Evolutionary conservation across 306 rosid species (phyloP).

Genomic region (Cercis canadensis): DNA sequence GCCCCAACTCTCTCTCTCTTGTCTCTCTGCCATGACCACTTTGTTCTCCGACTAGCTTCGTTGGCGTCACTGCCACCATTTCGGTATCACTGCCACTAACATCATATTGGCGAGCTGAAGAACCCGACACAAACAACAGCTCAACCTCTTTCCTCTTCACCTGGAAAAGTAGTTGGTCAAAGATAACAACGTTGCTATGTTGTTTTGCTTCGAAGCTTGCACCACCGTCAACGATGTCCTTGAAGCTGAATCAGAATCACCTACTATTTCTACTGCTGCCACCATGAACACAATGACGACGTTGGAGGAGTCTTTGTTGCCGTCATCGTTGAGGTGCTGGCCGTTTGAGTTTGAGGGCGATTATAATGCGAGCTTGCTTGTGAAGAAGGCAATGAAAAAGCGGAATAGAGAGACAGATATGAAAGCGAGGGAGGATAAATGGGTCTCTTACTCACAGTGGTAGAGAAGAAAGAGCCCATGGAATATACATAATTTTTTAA

Average conservation of each 20-base stretch:
- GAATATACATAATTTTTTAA: too few species aligned
- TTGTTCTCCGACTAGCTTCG: too few species aligned
- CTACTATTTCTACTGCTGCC: conserved; percentile 26
- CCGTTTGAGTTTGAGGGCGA: background rate
- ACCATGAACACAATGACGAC: conserved; percentile 24
- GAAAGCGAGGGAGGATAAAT: conserved; percentile 64
- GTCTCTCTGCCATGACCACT: too few species aligned
- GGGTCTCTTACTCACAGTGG: conserved; percentile 93
- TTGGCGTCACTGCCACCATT: too few species aligned
- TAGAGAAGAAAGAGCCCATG: conserved; percentile 57
- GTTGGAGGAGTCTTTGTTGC: conserved; percentile 53
- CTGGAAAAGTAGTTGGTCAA: conserved; percentile 50
- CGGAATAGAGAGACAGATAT: conserved; percentile 50
- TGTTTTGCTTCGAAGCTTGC: conserved; percentile 60
- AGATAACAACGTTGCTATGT: conserved; percentile 59
- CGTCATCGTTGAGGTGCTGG: conserved; percentile 30
- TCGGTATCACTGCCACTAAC: too few species aligned
- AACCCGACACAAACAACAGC: conserved; percentile 39
- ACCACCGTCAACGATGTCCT: conserved; percentile 63
- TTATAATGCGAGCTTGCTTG: conserved; percentile 41
- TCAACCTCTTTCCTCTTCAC: too few species aligned
- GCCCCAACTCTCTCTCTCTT: too few species aligned
- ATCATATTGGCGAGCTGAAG: too few species aligned
- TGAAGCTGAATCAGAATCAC: too few species aligned
- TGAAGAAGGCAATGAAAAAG: conserved; percentile 82